These are phyloP conservation scores for Nasturtium officinale DNA, from an alignment of 345 rosid genomes.

Conservation along the genomic window DNA sequence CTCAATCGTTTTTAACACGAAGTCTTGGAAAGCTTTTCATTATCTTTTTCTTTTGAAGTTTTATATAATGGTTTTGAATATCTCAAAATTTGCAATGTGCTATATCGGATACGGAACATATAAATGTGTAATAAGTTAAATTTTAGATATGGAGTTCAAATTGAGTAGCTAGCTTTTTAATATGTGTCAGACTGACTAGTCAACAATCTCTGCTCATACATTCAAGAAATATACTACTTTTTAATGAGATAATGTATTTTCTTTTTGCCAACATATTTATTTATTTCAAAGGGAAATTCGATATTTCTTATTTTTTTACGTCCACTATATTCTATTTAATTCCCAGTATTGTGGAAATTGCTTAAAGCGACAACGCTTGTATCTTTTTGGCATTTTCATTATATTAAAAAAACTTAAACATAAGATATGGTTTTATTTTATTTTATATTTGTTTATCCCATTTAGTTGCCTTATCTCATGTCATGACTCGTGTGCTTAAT, in stretches of 20 bases:
- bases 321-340: not conserved
- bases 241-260: slow-evolving; percentile 2
- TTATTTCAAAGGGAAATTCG: not conserved
- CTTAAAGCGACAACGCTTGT: slow-evolving; percentile 30
- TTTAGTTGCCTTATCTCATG: slow-evolving; percentile 4
- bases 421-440: slow-evolving; percentile 25
- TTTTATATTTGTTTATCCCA: not conserved
- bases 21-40: not conserved
- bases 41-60: not conserved
- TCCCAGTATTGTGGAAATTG: slow-evolving; percentile 34
- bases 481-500: slow-evolving; percentile 31
- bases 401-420: slow-evolving; percentile 17
- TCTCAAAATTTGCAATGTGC: not conserved
- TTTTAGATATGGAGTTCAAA: slow-evolving; percentile 9
- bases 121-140: not conserved
- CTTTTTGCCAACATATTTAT: not conserved
- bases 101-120: not conserved
- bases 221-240: not conserved
- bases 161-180: slow-evolving; percentile 11
- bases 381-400: slow-evolving; percentile 34
- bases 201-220: slow-evolving; percentile 31
- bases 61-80: not conserved
- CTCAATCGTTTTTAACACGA: not conserved
- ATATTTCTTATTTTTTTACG: not conserved
- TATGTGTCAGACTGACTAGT: slow-evolving; percentile 22